These are phyloP conservation scores for Hypoxylon sp. DNA, from an alignment of 2,329 filamentous ascomycete genomes.

Conservation along the genomic window DNA sequence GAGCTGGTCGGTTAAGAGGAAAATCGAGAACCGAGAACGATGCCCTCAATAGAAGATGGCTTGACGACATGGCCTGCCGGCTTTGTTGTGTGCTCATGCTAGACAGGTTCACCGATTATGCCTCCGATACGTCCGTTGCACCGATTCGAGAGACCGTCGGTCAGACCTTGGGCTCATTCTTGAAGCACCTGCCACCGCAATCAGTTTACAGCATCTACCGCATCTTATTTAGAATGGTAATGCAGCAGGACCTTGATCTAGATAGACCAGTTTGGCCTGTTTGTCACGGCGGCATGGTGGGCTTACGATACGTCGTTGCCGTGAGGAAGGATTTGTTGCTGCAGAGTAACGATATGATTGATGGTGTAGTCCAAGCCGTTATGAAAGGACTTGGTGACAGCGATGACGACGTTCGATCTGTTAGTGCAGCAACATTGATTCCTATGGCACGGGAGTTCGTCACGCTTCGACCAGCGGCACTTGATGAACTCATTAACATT, in stretches of 20 bases:
- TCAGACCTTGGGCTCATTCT: conserved; percentile 89
- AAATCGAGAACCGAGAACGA: conserved; percentile 84
- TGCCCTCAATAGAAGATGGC: conserved; percentile 83
- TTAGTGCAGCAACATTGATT: conserved; percentile 96
- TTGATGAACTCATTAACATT: conserved; percentile 89
- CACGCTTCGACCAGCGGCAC: conserved; percentile 80
- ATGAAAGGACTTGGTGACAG: conserved; percentile 93
- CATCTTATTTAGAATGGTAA: conserved; percentile 89
- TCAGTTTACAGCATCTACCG: conserved; percentile 89
- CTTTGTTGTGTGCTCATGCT: conserved; percentile 97
- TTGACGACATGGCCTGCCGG: conserved; percentile 95
- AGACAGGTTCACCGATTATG: conserved; percentile 97
- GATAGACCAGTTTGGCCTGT: conserved; percentile 89
- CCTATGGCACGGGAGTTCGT: conserved; percentile 97
- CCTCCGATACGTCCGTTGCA: conserved; percentile 95
- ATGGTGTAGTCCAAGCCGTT: conserved; percentile 91
- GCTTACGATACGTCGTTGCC: conserved; percentile 92
- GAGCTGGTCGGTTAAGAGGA: conserved; percentile 82
- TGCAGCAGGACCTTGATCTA: conserved; percentile 85
- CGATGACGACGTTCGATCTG: conserved; percentile 96
- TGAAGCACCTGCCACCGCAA: conserved; percentile 83
- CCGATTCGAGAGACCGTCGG: conserved; percentile 96
- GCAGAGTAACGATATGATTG: conserved; percentile 86
- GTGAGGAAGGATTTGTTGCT: conserved; percentile 93
- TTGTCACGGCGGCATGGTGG: conserved; percentile 98